Base-by-base conservation (phyloP, 2,329 filamentous ascomycete species). In the Talaromyces sp. region DNA sequence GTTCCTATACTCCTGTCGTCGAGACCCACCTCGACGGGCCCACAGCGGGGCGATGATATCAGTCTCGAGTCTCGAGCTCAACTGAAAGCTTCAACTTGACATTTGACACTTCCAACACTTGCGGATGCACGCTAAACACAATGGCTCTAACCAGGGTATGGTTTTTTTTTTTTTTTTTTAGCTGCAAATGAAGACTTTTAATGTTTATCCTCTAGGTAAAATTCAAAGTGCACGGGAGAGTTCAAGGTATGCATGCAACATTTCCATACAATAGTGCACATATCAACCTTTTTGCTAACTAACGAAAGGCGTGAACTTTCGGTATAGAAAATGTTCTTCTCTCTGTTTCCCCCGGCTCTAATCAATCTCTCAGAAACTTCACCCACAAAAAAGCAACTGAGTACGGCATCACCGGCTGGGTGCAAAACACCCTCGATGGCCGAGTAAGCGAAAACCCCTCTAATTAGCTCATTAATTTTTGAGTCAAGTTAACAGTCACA, bases 151-250 rank as follows among this genome's bases (percentile, higher is more conserved):
- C 56, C 24, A 58, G 59, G 43, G 59, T 58, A 58, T 56, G 56
- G 17, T n/a, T 17, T 29, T n/a, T 26, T 14, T 10, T 32, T 21
- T n/a, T 17, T 29, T n/a, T 26, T 14, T 10, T 32, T 38, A 38
- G 17, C 48, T 11, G 8, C 17, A 11, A 3, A n/a, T 12, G 26
- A 14, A 14, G 3, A 9, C 11, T 60, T 29, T 43, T 61, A 17
- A 57, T 43, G 9, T 3, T 1, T n/a, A 8, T 9, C 1, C 11
- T n/a, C 7, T 63, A 77, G 75, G 65, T 76, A 62, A 70, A 72
- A 53, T 77, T 76, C 65, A 72, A 69, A 63, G 87, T 86, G 61
- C 85, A 89, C 66, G 88, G 88, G 58, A 80, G 80, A 43, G 88
- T 91, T 12, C 88, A 91, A 81, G 88, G 88, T 87, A 75, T 63